Evolutionary conservation across 1,284 basidiomycete genomes (phyloP).

Genomic region (Tremellales sp.): DNA sequence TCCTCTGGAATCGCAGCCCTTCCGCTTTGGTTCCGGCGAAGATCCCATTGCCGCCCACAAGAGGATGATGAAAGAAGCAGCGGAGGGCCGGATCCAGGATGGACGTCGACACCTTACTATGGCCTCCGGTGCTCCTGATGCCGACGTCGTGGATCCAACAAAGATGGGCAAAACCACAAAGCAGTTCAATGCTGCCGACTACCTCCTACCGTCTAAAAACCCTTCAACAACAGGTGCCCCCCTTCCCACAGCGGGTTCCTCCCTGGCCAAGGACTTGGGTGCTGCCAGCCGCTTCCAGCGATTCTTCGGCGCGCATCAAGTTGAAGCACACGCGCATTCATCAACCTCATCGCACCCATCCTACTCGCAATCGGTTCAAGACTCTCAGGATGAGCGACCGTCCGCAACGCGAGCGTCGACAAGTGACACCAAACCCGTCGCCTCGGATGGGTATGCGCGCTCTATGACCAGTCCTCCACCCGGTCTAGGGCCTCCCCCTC

Average conservation of each 20-base stretch:
- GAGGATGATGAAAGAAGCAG: conserved; percentile 30
- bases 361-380: no score
- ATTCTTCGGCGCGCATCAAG: conserved; percentile 43
- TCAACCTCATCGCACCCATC: no score
- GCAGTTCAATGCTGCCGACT: conserved; percentile 38
- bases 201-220: conserved; percentile 29
- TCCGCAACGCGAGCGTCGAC: no score
- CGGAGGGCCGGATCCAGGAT: conserved; percentile 13
- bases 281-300: conserved; percentile 39
- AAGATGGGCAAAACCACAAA: conserved; percentile 25
- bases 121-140: conserved; percentile 8
- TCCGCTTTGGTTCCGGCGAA: conserved; percentile 40
- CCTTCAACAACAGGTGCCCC: conserved; percentile 7
- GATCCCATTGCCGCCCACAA: conserved; percentile 46
- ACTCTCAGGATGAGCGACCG: no score
- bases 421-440: no score
- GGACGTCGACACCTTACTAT: no score
- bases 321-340: no score
- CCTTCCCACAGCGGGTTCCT: conserved; percentile 15
- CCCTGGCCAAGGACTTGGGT: no score
- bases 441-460: no score
- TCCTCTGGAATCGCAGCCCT: conserved; percentile 23
- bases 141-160: conserved; percentile 19
- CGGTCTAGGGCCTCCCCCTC: conserved; percentile 2
- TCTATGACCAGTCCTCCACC: no score